Conservation (phyloP, 805 yeast genomes). For the Barnettozyma siamensis region DNA sequence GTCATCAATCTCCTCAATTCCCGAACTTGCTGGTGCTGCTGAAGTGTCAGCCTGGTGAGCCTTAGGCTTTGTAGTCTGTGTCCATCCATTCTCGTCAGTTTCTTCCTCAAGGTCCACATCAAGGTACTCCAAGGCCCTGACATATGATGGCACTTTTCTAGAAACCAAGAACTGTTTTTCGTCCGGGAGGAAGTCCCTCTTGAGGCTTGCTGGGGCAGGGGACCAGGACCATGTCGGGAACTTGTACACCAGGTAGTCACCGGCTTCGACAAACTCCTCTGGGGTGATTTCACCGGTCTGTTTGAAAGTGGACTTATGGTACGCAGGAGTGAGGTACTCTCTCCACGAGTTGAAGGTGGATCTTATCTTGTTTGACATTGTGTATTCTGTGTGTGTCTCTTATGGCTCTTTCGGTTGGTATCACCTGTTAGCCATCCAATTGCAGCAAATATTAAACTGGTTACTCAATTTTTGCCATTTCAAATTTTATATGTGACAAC, state of each 20-base stretch:
- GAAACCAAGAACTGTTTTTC: conserved; percentile 88
- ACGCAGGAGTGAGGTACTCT: conserved; percentile 89
- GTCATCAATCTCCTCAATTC: conserved; percentile 40
- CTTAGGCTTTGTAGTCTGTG: conserved; percentile 31
- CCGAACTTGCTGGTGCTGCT: conserved; percentile 12
- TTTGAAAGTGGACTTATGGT: conserved; percentile 79
- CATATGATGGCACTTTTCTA: conserved; percentile 80
- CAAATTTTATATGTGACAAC: too few species aligned
- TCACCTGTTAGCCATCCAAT: too few species aligned
- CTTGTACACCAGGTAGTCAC: conserved; percentile 84
- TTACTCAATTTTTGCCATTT: too few species aligned
- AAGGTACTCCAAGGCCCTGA: conserved; percentile 54
- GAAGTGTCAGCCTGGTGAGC: conserved; percentile 6
- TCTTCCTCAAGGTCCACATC: conserved; percentile 36
- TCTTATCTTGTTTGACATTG: conserved; percentile 35
- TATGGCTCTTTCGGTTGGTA: neutral
- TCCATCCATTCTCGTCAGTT: conserved; percentile 54
- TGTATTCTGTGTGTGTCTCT: neutral
- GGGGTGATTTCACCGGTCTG: conserved; percentile 92
- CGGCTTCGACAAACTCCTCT: conserved; percentile 90
- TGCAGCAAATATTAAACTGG: too few species aligned
- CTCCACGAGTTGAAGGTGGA: conserved; percentile 79
- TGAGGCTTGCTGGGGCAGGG: conserved; percentile 46
- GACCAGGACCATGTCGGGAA: conserved; percentile 98
- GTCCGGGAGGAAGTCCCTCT: conserved; percentile 68